phyloP scores from a whole-genome alignment of 2,329 filamentous ascomycete species.

The Aulographum hederae region DNA sequence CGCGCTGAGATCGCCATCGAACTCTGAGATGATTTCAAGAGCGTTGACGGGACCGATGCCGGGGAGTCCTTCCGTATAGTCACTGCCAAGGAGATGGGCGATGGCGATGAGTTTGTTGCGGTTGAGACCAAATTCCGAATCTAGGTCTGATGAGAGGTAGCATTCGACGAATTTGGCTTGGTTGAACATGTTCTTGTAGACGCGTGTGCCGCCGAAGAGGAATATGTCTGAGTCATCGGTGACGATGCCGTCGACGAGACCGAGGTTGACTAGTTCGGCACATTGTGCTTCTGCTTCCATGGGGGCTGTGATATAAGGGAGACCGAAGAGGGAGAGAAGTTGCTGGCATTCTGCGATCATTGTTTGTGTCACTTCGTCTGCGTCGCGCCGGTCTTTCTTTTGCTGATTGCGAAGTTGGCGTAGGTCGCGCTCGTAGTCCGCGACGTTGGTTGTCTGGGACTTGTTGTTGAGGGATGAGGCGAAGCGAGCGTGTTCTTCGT shows the following conservation, averaged over 20 bases:
- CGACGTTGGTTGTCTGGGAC: conserved; percentile 47
- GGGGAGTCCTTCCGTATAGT: conserved; percentile 85
- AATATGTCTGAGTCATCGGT: conserved; percentile 97
- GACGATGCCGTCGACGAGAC: conserved; percentile 90
- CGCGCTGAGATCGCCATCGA: conserved; percentile 46
- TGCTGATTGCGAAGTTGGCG: conserved; percentile 81
- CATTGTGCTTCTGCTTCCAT: conserved; percentile 99
- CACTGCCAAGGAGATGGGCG: conserved; percentile 78
- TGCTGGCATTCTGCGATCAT: conserved; percentile 95
- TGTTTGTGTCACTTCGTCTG: conserved; percentile 88
- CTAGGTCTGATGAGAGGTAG: conserved; percentile 67
- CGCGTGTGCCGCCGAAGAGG: conserved; percentile 82
- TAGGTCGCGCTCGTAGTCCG: conserved; percentile 74
- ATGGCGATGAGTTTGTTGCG: conserved; percentile 77
- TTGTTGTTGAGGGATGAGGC: conserved; percentile 72
- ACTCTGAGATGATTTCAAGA: conserved; percentile 85
- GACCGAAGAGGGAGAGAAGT: conserved; percentile 71
- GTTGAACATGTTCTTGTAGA: conserved; percentile 99
- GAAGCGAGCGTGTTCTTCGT: conserved; percentile 85
- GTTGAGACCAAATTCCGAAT: conserved; percentile 74
- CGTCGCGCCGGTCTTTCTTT: conserved; percentile 87
- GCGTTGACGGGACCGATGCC: conserved; percentile 90
- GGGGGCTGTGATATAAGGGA: conserved; percentile 91
- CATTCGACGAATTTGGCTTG: conserved; percentile 96
- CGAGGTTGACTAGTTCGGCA: conserved; percentile 69